Evolutionary conservation across 2,329 filamentous ascomycete species (phyloP).

Genomic region (Fusarium sp.): DNA sequence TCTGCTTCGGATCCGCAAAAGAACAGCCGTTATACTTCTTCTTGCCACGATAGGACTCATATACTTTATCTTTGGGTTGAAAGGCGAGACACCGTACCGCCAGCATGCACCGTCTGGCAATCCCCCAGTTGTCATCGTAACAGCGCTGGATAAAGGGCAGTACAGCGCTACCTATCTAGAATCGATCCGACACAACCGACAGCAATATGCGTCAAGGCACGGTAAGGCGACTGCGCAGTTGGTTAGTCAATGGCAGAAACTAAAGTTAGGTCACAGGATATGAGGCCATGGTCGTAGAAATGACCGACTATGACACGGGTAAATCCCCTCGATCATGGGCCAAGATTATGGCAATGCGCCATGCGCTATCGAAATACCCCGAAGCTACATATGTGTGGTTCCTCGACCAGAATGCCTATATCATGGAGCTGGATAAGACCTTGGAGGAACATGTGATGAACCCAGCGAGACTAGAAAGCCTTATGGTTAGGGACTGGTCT

Average conservation of each 20-base stretch:
- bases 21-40: conserved; percentile 67
- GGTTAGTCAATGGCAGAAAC: not conserved
- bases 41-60: conserved; percentile 70
- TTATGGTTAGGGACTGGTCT: conserved; percentile 88
- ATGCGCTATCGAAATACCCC: conserved; percentile 85
- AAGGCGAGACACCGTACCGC: conserved; percentile 49
- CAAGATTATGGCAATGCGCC: conserved; percentile 85
- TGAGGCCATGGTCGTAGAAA: conserved; percentile 82
- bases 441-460: conserved; percentile 80
- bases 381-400: conserved; percentile 87
- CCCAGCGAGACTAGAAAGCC: conserved; percentile 73
- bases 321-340: conserved; percentile 76
- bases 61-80: conserved; percentile 67
- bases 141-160: conserved; percentile 78
- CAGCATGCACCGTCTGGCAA: conserved; percentile 64
- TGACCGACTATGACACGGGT: conserved; percentile 79
- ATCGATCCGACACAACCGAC: conserved; percentile 83
- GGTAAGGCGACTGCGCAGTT: conserved; percentile 66
- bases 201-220: conserved; percentile 86
- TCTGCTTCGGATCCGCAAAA: conserved; percentile 73
- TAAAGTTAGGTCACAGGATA: conserved; percentile 74
- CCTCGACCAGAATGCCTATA: conserved; percentile 85
- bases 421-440: conserved; percentile 83
- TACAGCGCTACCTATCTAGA: conserved; percentile 77
- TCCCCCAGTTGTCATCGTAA: conserved; percentile 82